These are phyloP conservation scores for Pseudocercospora macadamiae DNA, from an alignment of 2,329 filamentous ascomycete genomes.

Conservation along the genomic window DNA sequence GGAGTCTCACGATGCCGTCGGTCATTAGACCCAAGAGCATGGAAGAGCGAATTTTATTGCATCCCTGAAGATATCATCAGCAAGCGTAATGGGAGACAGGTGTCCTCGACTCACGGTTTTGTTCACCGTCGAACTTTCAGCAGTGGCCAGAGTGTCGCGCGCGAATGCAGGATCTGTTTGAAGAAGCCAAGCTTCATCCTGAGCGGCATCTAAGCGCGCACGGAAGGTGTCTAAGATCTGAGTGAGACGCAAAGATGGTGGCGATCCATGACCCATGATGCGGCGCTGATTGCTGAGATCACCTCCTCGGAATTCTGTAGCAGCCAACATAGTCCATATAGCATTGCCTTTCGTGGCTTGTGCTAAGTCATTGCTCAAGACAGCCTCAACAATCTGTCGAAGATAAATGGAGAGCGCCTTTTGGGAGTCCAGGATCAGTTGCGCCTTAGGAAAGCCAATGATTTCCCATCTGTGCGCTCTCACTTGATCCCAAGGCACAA, in stretches of 20 bases:
- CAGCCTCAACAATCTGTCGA: neutral
- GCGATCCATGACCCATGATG: neutral
- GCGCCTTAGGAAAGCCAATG: conserved; percentile 19
- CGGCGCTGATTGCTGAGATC: neutral
- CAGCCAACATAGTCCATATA: neutral
- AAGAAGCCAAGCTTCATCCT: neutral
- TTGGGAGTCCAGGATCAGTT: conserved; percentile 9
- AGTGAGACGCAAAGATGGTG: neutral
- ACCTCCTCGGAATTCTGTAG: neutral
- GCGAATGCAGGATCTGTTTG: conserved; percentile 1
- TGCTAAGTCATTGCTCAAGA: neutral
- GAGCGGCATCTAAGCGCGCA: neutral
- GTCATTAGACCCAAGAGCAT: neutral
- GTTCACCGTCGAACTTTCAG: neutral
- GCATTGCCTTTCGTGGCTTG: neutral
- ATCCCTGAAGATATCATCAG: too few relatives aligned
- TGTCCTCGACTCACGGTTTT: neutral
- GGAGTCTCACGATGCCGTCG: neutral
- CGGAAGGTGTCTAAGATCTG: neutral
- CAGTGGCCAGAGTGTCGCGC: neutral
- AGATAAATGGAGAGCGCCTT: neutral
- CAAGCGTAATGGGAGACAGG: too few relatives aligned
- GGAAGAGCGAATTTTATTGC: too few relatives aligned
- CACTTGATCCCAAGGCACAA: conserved; percentile 15
- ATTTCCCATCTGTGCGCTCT: conserved; percentile 19